Evolutionary conservation across 2,329 filamentous ascomycete species (phyloP).

Genomic region (Alternaria consortialis): DNA sequence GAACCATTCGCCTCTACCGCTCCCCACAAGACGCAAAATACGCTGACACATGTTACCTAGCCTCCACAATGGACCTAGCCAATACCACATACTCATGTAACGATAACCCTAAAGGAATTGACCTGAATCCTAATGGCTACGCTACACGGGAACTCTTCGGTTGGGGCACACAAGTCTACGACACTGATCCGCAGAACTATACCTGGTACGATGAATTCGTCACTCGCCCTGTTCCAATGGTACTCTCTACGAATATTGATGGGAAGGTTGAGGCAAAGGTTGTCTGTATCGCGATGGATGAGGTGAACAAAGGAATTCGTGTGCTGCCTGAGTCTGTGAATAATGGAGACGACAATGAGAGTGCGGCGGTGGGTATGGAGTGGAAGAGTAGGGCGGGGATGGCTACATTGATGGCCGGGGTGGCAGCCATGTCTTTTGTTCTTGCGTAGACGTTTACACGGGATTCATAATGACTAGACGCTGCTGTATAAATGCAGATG

Average conservation of each 20-base stretch:
- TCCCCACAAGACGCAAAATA: background rate
- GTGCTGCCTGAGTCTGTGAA: background rate
- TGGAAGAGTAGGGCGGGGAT: background rate
- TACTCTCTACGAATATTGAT: background rate
- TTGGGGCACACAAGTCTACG: background rate
- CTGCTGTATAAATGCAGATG: too few species aligned
- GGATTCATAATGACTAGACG: too few species aligned
- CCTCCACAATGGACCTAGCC: background rate
- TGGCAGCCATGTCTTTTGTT: background rate
- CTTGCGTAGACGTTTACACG: background rate
- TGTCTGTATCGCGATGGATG: background rate
- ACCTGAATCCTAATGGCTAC: background rate
- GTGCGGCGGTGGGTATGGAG: background rate
- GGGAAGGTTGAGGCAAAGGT: background rate
- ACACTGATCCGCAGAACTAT: background rate
- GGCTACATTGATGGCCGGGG: background rate
- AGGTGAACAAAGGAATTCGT: background rate
- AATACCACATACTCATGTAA: background rate
- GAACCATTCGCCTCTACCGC: background rate
- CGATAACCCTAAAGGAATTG: background rate
- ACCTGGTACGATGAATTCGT: background rate
- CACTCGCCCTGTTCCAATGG: background rate
- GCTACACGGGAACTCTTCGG: background rate
- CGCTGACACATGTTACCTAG: background rate
- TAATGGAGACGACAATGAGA: background rate